These are phyloP conservation scores for Paramecium biaurelia DNA, from an alignment of 73 alveolate species.

Conservation along the genomic window DNA sequence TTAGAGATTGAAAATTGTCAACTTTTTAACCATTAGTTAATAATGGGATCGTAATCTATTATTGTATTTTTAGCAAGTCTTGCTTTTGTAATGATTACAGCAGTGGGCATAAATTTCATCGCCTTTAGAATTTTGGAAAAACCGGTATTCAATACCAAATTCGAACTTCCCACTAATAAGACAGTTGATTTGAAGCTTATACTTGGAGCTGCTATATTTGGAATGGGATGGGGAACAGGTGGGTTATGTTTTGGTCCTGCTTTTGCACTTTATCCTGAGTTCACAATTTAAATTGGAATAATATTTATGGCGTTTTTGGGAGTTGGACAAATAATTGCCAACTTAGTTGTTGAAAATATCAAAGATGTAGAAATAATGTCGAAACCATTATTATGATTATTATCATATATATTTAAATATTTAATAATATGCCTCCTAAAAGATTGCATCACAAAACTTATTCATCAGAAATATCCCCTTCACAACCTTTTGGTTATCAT, in stretches of 20 bases:
- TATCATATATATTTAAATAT: neutral
- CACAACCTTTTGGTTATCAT: neutral
- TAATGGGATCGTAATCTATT: constrained; percentile 81
- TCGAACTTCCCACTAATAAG: constrained; percentile 75
- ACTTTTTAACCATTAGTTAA: constrained; percentile 79
- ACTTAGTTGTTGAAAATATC: neutral
- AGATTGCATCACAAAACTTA: constrained; percentile 32
- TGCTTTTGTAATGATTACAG: constrained; percentile 89
- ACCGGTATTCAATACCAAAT: constrained; percentile 70
- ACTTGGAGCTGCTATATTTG: constrained; percentile 94
- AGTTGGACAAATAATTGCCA: constrained; percentile 37
- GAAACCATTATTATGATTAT: neutral
- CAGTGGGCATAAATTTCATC: constrained; percentile 84
- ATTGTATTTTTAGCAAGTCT: constrained; percentile 64
- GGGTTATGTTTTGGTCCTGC: constrained; percentile 99
- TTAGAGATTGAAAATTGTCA: constrained; percentile 80
- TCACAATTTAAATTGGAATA: constrained; percentile 53
- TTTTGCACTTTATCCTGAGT: constrained; percentile 65
- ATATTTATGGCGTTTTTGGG: constrained; percentile 34
- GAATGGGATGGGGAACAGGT: constrained; percentile 98
- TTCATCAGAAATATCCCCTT: neutral
- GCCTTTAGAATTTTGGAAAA: constrained; percentile 77
- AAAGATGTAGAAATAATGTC: constrained; percentile 8
- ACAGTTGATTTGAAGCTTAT: constrained; percentile 80
- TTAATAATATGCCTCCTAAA: neutral